Evolutionary conservation across 805 yeast species (phyloP), one percentile per base, ranked within the genome.

Genomic region (Saturnispora hagleri): DNA sequence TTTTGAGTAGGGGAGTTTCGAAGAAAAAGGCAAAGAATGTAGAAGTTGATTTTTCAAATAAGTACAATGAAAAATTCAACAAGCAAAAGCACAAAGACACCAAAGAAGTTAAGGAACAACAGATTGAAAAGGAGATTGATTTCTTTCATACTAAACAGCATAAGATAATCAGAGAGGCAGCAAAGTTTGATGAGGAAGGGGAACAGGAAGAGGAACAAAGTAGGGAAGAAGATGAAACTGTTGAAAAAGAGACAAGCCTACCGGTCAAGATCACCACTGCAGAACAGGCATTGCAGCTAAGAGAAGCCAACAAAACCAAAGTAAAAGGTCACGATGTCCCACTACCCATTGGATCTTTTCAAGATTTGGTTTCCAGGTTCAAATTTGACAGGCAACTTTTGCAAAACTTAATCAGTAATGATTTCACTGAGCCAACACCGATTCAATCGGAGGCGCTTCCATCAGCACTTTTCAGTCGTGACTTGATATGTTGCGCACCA

Each of bases 401-500:
- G 35, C 67, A 73, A 27, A 90, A 89, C 61, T 69, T 91, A 55
- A 72, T 82, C 20, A 77, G 79, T 10, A 77, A 83, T 45, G 85
- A 81, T 49, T 90, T 90, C 62, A 77, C 81, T 1, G 86, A 82
- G 55, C 98, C 99, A 5, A 91, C 99, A 0, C 83, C 97, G 3
- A 87, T 93, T 60, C 99, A 93, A 69, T 79, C 89, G 55, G 97
- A 93, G 66, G 81, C 89, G 2, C 82, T 93, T 42, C 97, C 99
- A 2, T 72, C 81, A 9, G 69, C 87, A 13, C 69, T 89, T 50
- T 74, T 79, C 50, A 76, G 73, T 28, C 77, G 95, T 53, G 97
- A 91, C 63, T 65, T 93, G 34, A 73, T 93, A 43, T 95, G 96
- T 1, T 88, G 97, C 74, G 97, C 98, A 0, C 98, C 98, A 46